A percentile compares a stretch with the other conserved stretches of the same genome.
These are phyloP conservation scores for Salvia rosmarinus DNA, from an alignment of 257 asterid genomes.

Conservation along the genomic window DNA sequence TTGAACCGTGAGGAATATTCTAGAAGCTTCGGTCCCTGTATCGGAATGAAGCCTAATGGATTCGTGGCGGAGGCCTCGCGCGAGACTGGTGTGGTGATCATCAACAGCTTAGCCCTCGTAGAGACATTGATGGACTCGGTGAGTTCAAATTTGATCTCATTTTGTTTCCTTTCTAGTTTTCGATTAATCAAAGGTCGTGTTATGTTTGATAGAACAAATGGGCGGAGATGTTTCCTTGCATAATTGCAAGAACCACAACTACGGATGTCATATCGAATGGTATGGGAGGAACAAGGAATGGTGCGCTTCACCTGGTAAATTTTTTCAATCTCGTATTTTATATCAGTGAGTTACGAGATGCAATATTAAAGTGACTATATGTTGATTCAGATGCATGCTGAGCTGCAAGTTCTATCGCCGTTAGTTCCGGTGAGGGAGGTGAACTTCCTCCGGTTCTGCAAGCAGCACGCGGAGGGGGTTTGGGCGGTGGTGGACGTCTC, in stretches of 20 bases:
- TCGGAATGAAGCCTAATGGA: conserved; percentile 54
- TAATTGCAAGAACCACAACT: conserved; percentile 62
- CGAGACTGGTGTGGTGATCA: conserved; percentile 51
- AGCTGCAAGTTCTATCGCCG: conserved; percentile 88
- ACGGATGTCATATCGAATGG: conserved; percentile 66
- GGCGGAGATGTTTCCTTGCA: conserved; percentile 77
- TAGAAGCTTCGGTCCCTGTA: conserved; percentile 47
- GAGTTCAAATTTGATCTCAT: conserved; percentile 23
- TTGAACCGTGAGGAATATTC: conserved; percentile 53
- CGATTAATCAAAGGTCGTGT: no score
- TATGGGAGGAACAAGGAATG: conserved; percentile 75
- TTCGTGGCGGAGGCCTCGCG: conserved; percentile 58
- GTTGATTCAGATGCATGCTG: conserved; percentile 70
- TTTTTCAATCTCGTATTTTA: not conserved
- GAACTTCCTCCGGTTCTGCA: conserved; percentile 90
- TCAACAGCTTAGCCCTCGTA: conserved; percentile 55
- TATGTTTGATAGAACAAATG: conserved; percentile 49
- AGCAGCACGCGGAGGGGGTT: conserved; percentile 92
- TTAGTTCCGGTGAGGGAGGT: conserved; percentile 87
- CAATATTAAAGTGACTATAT: not conserved
- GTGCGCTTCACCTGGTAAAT: conserved; percentile 80
- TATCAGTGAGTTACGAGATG: not conserved
- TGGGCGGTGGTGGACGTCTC: conserved; percentile 98
- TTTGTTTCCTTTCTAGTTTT: no score
- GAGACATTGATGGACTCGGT: conserved; percentile 69